Evolutionary conservation across 768 basidiomycete species (phyloP).

Genomic region (Auriscalpium orientale): DNA sequence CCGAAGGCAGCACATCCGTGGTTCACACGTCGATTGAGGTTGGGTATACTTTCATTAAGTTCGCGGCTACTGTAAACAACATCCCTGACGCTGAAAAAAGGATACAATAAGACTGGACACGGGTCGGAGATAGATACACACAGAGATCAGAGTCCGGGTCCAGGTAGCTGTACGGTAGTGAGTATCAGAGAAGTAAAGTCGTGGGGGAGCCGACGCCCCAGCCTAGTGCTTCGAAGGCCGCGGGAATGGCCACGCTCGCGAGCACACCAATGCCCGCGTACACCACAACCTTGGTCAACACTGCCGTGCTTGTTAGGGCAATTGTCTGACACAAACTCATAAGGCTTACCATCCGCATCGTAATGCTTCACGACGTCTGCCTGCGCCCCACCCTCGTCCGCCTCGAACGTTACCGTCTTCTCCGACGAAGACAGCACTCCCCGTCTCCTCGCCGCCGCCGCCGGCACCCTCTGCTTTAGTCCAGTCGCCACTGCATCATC

Average conservation of each 20-base stretch:
- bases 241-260: slow-evolving; percentile 52
- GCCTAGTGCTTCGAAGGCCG: slow-evolving; percentile 59
- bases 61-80: too few relatives aligned
- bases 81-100: too few relatives aligned
- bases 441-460: slow-evolving; percentile 18
- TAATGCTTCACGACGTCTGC: slow-evolving; percentile 58
- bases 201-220: slow-evolving; percentile 43
- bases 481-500: slow-evolving; percentile 20
- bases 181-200: not conserved
- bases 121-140: too few relatives aligned
- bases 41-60: too few relatives aligned
- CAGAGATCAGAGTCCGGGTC: too few relatives aligned
- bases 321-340: not conserved
- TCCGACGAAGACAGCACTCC: slow-evolving; percentile 3
- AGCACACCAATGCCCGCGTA: slow-evolving; percentile 81
- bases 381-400: slow-evolving; percentile 16
- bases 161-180: not conserved
- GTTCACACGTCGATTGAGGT: too few relatives aligned
- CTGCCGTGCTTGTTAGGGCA: slow-evolving; percentile 28
- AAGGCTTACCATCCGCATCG: slow-evolving; percentile 72
- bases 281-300: slow-evolving; percentile 84
- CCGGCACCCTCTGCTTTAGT: slow-evolving; percentile 38
- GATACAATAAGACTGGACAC: too few relatives aligned
- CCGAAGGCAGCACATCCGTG: too few relatives aligned
- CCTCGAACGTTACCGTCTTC: slow-evolving; percentile 9